These are phyloP conservation scores for Camelina neglecta DNA, from an alignment of 345 rosid genomes.

Conservation along the genomic window DNA sequence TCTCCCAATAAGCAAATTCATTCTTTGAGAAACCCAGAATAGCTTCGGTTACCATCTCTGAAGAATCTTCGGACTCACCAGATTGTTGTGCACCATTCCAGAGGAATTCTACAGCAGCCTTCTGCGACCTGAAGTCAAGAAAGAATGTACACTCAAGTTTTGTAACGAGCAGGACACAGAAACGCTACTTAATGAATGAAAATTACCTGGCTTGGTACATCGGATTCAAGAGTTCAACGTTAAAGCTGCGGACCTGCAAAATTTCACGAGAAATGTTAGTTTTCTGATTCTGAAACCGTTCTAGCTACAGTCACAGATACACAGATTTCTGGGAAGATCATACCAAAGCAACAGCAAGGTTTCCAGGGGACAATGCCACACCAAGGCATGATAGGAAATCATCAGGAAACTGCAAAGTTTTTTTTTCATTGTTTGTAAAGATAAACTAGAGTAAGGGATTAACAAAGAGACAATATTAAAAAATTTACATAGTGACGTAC, in stretches of 20 bases:
- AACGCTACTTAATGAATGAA: conserved; percentile 7
- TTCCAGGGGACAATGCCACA: conserved; percentile 81
- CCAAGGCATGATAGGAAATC: conserved; percentile 79
- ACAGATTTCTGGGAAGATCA: conserved; percentile 28
- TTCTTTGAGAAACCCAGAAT: conserved; percentile 54
- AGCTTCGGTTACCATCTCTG: conserved; percentile 47
- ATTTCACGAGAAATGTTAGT: conserved; percentile 25
- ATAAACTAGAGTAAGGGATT: conserved; percentile 19
- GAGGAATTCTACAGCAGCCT: conserved; percentile 83
- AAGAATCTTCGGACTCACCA: conserved; percentile 41
- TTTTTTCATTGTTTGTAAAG: conserved; percentile 33
- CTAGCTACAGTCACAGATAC: conserved; percentile 20
- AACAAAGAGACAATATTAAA: conserved; percentile 21
- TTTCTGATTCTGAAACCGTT: conserved; percentile 9
- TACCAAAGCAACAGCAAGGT: conserved; percentile 84
- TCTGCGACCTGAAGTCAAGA: conserved; percentile 62
- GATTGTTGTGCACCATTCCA: conserved; percentile 90
- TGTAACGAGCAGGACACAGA: conserved; percentile 10
- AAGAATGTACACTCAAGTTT: conserved; percentile 6
- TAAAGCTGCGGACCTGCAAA: conserved; percentile 82
- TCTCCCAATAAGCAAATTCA: conserved; percentile 69
- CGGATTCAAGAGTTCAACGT: conserved; percentile 67
- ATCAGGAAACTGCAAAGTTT: conserved; percentile 76
- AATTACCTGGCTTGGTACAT: conserved; percentile 89
- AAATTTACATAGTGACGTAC: conserved; percentile 51